phyloP scores from a whole-genome alignment of 2,329 filamentous ascomycete species.

The Monilinia aucupariae region DNA sequence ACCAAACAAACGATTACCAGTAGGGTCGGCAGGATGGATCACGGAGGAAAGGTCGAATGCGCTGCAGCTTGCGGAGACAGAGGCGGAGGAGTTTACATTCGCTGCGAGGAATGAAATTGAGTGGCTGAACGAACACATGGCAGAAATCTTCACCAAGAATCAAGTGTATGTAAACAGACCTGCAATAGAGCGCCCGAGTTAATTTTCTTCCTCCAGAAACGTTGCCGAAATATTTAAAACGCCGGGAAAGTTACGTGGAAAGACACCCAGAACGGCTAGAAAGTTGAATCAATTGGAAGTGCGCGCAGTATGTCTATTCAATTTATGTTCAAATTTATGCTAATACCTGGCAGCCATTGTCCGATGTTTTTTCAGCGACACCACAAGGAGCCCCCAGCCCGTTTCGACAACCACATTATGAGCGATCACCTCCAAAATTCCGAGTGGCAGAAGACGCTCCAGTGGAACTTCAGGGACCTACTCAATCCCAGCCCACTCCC shows the following conservation, averaged over 20 bases:
- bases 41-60: constrained; percentile 76
- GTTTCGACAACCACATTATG: constrained; percentile 36
- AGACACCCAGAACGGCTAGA: constrained; percentile 67
- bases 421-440: constrained; percentile 44
- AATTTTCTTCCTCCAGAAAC: constrained; percentile 53
- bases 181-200: constrained; percentile 18
- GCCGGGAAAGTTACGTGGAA: constrained; percentile 74
- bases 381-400: constrained; percentile 45
- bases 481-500: neutral
- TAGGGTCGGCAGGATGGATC: constrained; percentile 83
- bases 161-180: constrained; percentile 62
- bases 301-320: constrained; percentile 52
- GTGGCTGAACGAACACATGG: constrained; percentile 99
- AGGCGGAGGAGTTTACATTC: constrained; percentile 89
- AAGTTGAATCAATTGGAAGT: constrained; percentile 54
- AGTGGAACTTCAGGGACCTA: constrained; percentile 10
- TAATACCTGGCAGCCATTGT: constrained; percentile 47
- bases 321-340: constrained; percentile 13
- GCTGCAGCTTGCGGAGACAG: constrained; percentile 67
- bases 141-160: constrained; percentile 81
- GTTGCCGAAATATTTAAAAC: constrained; percentile 96
- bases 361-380: constrained; percentile 53
- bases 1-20: constrained; percentile 51
- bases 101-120: constrained; percentile 90
- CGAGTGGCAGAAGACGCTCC: constrained; percentile 52